phyloP scores from a whole-genome alignment of 495 filamentous ascomycete genomes.

The Xylaria bambusicola region DNA sequence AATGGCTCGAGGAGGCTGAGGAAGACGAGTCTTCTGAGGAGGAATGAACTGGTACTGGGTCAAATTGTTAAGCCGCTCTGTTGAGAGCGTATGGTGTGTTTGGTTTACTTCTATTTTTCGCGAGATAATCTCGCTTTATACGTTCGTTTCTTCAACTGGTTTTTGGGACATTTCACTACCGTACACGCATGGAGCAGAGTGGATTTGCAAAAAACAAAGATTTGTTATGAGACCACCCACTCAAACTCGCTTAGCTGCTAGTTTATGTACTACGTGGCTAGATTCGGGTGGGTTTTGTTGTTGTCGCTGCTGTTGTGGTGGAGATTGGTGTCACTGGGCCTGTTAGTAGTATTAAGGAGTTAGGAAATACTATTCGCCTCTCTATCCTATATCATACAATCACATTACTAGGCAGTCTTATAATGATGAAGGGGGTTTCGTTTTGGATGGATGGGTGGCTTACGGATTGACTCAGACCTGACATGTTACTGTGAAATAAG shows the following conservation, averaged over 20 bases:
- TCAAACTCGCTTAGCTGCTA: too few species aligned
- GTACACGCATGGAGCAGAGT: not conserved
- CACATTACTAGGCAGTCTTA: not conserved
- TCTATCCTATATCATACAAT: not conserved
- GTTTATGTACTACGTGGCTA: too few species aligned
- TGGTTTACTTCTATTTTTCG: not conserved
- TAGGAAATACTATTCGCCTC: not conserved
- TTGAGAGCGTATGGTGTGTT: not conserved
- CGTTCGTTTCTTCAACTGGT: not conserved
- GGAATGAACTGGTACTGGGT: constrained; percentile 28
- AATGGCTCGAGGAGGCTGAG: constrained; percentile 90
- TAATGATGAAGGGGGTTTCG: too few species aligned
- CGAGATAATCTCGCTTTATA: not conserved
- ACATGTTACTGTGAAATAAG: too few species aligned
- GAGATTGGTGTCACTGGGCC: not conserved
- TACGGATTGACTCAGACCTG: too few species aligned
- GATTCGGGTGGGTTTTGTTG: too few species aligned
- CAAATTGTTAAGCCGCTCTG: not conserved
- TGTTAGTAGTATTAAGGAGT: not conserved
- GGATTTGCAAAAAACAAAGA: not conserved
- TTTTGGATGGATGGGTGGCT: too few species aligned
- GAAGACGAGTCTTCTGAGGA: constrained; percentile 77
- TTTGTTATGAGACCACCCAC: too few species aligned
- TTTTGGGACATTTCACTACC: not conserved
- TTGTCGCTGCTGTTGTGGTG: too few species aligned